Percentiles rank a stretch among this genome's conserved stretches.
These are phyloP conservation scores for Draba incana DNA, from an alignment of 345 rosid genomes.

Conservation along the genomic window DNA sequence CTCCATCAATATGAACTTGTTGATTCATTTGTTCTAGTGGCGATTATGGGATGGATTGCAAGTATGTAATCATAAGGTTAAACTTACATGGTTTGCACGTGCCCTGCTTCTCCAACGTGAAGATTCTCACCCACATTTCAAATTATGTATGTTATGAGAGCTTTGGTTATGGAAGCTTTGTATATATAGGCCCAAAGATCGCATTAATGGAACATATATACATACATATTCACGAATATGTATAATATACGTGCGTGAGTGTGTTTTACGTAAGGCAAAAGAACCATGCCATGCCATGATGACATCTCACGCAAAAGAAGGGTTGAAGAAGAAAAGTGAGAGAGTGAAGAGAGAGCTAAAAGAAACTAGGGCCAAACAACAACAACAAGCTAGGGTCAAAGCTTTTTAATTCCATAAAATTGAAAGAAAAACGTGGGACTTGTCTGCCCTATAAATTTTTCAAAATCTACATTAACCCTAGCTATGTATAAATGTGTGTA, in stretches of 20 bases:
- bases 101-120: constrained; percentile 99
- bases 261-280: constrained; percentile 39
- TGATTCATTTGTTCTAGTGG: no score
- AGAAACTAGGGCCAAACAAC: constrained; percentile 26
- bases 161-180: constrained; percentile 25
- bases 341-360: constrained; percentile 20
- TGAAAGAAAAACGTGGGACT: constrained; percentile 8
- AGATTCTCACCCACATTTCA: constrained; percentile 51
- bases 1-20: no score
- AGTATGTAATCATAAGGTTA: no score
- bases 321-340: constrained; percentile 29
- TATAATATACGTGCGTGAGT: constrained; percentile 28
- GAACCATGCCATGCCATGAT: constrained; percentile 60
- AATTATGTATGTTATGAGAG: constrained; percentile 24
- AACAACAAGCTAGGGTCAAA: neutral
- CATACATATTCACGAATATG: neutral
- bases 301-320: constrained; percentile 40
- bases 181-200: constrained; percentile 38
- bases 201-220: constrained; percentile 37
- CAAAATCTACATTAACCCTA: constrained; percentile 18
- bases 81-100: constrained; percentile 69
- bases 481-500: constrained; percentile 20
- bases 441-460: constrained; percentile 40
- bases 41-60: no score
- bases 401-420: constrained; percentile 7